These are phyloP conservation scores for Aspergillus ibericus DNA, from an alignment of 2,329 filamentous ascomycete species.

Conservation along the genomic window DNA sequence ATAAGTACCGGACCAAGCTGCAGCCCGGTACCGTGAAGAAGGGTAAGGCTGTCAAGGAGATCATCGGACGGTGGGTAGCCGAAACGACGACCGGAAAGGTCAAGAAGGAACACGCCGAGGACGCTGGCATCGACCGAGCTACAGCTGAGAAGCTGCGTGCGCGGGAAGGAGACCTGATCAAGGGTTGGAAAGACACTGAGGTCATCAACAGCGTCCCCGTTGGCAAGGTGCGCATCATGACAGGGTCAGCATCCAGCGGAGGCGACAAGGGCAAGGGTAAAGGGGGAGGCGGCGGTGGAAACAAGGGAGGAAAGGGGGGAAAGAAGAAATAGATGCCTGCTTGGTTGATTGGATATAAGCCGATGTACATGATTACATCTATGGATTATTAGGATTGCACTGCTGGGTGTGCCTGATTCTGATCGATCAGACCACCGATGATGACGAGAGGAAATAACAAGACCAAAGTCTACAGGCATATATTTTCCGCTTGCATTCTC, in stretches of 20 bases:
- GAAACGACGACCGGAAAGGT: conserved; percentile 55
- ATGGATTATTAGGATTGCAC: not conserved
- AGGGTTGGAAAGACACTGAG: conserved; percentile 77
- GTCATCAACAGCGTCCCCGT: conserved; percentile 79
- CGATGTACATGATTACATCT: not conserved
- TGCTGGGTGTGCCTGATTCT: not conserved
- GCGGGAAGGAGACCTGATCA: conserved; percentile 79
- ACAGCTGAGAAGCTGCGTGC: conserved; percentile 80
- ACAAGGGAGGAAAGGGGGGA: conserved; percentile 36
- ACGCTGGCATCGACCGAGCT: conserved; percentile 47
- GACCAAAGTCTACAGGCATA: too few relatives aligned
- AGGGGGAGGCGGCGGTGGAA: conserved; percentile 35
- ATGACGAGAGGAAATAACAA: too few relatives aligned
- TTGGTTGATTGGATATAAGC: not conserved
- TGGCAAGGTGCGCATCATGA: conserved; percentile 76
- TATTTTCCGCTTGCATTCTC: too few relatives aligned
- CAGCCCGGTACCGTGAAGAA: conserved; percentile 90
- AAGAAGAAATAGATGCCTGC: conserved; percentile 39
- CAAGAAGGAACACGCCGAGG: conserved; percentile 58
- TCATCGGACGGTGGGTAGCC: conserved; percentile 76
- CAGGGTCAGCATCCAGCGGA: conserved; percentile 58
- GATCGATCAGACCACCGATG: too few relatives aligned
- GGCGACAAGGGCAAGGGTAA: conserved; percentile 40
- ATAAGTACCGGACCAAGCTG: conserved; percentile 93
- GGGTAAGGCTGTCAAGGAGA: conserved; percentile 89